These are phyloP conservation scores for Clitopilus hobsonii DNA, from an alignment of 768 basidiomycete genomes.

Conservation along the genomic window DNA sequence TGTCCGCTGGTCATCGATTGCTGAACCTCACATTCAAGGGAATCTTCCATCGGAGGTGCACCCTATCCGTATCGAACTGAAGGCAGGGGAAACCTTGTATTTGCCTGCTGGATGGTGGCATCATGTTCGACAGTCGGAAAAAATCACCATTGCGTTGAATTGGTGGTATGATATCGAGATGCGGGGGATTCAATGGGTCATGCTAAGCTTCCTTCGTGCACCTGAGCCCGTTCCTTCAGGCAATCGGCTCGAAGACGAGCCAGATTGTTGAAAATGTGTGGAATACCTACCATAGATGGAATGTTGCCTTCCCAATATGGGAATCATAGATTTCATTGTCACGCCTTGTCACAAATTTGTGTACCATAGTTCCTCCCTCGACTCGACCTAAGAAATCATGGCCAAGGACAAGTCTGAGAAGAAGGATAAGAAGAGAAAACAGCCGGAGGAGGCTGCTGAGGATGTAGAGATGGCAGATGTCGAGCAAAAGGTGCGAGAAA, in stretches of 20 bases:
- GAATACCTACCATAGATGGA: not conserved
- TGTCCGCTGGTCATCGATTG: conserved; percentile 81
- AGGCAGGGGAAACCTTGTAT: conserved; percentile 77
- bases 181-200: conserved; percentile 65
- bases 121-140: conserved; percentile 69
- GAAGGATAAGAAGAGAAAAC: conserved; percentile 67
- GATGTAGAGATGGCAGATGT: conserved; percentile 50
- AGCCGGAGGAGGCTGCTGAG: conserved; percentile 31
- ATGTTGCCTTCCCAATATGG: not conserved
- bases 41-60: conserved; percentile 48
- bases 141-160: conserved; percentile 67
- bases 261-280: not conserved
- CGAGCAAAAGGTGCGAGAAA: conserved; percentile 22
- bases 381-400: conserved; percentile 30
- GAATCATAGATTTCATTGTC: conserved; percentile 7
- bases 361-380: conserved; percentile 2
- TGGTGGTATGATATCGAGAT: conserved; percentile 90
- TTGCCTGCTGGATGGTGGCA: conserved; percentile 97
- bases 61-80: conserved; percentile 63
- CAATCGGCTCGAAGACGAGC: conserved; percentile 16
- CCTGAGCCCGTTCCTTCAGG: conserved; percentile 29
- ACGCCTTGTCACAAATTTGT: conserved; percentile 13
- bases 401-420: conserved; percentile 74
- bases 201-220: conserved; percentile 58
- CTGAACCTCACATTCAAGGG: conserved; percentile 46